A percentile compares a stretch with the other conserved stretches of the same genome.
Evolutionary conservation across 768 basidiomycete genomes (phyloP).

Genomic region (Calocera cornea): DNA sequence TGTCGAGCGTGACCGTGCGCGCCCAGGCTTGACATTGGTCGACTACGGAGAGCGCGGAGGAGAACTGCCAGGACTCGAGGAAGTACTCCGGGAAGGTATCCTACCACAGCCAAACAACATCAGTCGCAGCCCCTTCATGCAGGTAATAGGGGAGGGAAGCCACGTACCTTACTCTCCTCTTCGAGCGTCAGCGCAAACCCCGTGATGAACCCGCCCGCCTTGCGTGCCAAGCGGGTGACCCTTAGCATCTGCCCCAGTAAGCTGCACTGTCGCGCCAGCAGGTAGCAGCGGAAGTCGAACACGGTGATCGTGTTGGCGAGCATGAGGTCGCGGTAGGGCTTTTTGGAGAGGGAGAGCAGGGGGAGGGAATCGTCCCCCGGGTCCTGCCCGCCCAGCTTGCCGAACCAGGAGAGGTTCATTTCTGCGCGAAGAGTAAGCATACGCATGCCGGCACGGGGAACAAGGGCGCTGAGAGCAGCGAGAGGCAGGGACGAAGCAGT

Average conservation of each 20-base stretch:
- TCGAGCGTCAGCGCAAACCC: slow-evolving; percentile 62
- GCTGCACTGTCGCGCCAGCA: slow-evolving; percentile 73
- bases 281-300: slow-evolving; percentile 85
- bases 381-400: slow-evolving; percentile 57
- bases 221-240: slow-evolving; percentile 55
- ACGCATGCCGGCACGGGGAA: too few species aligned
- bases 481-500: not conserved
- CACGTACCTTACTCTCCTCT: slow-evolving; percentile 51
- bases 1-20: slow-evolving; percentile 35
- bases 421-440: slow-evolving; percentile 36
- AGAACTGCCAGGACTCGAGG: slow-evolving; percentile 88
- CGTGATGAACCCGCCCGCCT: slow-evolving; percentile 60
- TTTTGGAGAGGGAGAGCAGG: slow-evolving; percentile 62
- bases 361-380: slow-evolving; percentile 67
- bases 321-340: slow-evolving; percentile 80
- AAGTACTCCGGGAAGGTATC: slow-evolving; percentile 39
- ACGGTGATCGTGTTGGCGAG: slow-evolving; percentile 80
- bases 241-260: slow-evolving; percentile 57
- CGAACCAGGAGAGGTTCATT: slow-evolving; percentile 85
- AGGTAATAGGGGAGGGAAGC: slow-evolving; percentile 5
- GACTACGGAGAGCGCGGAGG: slow-evolving; percentile 70
- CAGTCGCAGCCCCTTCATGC: not conserved
- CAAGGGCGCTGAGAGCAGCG: not conserved
- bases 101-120: slow-evolving; percentile 12
- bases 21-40: slow-evolving; percentile 69